phyloP scores from a whole-genome alignment of 2,329 filamentous ascomycete genomes.

The Lachnellula arida region DNA sequence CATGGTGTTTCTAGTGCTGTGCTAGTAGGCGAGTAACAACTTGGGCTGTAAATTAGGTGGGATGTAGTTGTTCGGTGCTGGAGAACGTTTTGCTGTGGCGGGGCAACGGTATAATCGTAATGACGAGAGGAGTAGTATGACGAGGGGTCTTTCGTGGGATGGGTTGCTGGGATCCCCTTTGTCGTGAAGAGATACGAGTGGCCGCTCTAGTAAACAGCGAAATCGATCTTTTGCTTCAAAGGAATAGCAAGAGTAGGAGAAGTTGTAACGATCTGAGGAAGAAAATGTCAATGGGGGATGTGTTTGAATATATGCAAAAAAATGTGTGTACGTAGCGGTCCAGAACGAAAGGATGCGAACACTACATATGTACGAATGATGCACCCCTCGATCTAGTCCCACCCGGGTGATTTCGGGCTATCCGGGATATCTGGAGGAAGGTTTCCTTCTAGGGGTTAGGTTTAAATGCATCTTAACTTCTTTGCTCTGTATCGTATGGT shows the following conservation, averaged over 20 bases:
- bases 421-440: slow-evolving; percentile 4
- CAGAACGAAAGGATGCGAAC: slow-evolving; percentile 13
- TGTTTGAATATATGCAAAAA: slow-evolving; percentile 19
- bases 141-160: not conserved
- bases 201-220: slow-evolving; percentile 11
- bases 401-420: slow-evolving; percentile 23
- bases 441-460: slow-evolving; percentile 14
- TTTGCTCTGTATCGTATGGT: not conserved
- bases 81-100: not conserved
- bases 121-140: slow-evolving; percentile 8
- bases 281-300: slow-evolving; percentile 1
- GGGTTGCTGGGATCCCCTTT: not conserved
- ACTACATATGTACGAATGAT: slow-evolving; percentile 25
- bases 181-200: not conserved
- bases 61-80: not conserved
- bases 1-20: slow-evolving; percentile 35
- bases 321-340: slow-evolving; percentile 2
- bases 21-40: not conserved
- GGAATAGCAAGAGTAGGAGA: not conserved
- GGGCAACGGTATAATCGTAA: slow-evolving; percentile 1
- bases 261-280: not conserved
- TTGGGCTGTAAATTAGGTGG: not conserved
- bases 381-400: slow-evolving; percentile 26
- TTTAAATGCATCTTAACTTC: not conserved
- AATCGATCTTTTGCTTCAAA: slow-evolving; percentile 1